Evolutionary conservation across 345 rosid genomes (phyloP), one percentile per base, ranked within the genome.

Genomic region (Stellera chamaejasme): DNA sequence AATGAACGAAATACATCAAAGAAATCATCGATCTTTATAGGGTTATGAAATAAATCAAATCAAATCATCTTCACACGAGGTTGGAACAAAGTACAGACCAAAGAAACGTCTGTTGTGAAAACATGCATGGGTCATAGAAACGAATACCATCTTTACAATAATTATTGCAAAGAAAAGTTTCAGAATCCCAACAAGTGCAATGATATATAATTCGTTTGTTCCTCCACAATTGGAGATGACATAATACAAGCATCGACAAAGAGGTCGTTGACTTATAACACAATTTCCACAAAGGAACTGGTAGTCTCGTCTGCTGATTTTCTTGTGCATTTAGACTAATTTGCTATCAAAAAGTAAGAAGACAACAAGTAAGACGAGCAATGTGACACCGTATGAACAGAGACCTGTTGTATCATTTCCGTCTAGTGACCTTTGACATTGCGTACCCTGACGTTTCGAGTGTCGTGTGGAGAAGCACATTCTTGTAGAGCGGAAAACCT

Each of bases 371-470:
- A 91, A 45, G 51, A 80, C 74, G 45, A 66, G 85, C 19, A 88
- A 72, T 2, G 88, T 79, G 1, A 91, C 90, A 2, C 96, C 98
- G 15, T 96, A 91, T 6, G 98, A 88, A 96, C 98, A 91, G 1
- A 86, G 79, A 63, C 1, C 97, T 96, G 52, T 83, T 79, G 72
- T 90, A 90, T 3, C 70, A 64, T 10, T 68, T 69, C 44, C 74
- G 74, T 14, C 59, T 56, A 0, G 83, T 54, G 1, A 90, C 82
- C 72, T 90, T 96, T 41, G 97, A 96, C 1, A 96, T 84, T 3
- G 84, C 64, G 61, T 76, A 83, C 23, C 82, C 84, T 43, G 86
- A 86, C 0, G 90, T 83, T 11, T 96, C 97, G 60, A 96, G 84
- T 12, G 83, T 78, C 2, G 97, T 90, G 26, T 76, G 86, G 26